Evolutionary conservation across 75 land plant genomes (phyloP).

Genomic region (Isoetes taiwanensis): DNA sequence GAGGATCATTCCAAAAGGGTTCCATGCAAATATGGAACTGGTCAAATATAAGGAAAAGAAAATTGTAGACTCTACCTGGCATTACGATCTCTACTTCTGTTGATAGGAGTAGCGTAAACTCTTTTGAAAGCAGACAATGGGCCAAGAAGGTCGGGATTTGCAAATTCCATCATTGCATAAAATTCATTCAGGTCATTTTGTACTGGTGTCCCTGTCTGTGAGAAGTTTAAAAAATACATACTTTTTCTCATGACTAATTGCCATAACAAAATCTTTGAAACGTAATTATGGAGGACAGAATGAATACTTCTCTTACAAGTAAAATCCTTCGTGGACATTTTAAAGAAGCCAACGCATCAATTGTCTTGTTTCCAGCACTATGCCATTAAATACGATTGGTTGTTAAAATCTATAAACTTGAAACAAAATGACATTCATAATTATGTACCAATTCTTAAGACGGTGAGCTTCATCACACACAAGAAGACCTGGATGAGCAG

Average conservation of each 20-base stretch:
- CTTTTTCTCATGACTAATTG: not conserved
- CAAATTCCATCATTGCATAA: slow-evolving; percentile 34
- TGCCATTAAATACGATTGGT: not conserved
- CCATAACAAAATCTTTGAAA: not conserved
- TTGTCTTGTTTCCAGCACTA: slow-evolving; percentile 38
- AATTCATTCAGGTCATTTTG: slow-evolving; percentile 36
- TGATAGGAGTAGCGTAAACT: slow-evolving; percentile 29
- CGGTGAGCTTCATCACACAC: slow-evolving; percentile 42
- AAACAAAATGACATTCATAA: not conserved
- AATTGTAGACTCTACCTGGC: slow-evolving; percentile 33
- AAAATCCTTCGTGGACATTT: slow-evolving; percentile 25
- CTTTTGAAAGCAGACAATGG: slow-evolving; percentile 28
- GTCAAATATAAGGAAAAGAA: too few species aligned
- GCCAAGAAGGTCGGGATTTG: slow-evolving; percentile 30
- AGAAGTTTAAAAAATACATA: too few species aligned
- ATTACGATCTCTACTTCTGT: slow-evolving; percentile 31
- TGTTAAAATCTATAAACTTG: not conserved
- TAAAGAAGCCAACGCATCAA: slow-evolving; percentile 21
- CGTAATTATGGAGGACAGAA: not conserved
- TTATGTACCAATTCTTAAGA: slow-evolving; percentile 33
- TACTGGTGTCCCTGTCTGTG: slow-evolving; percentile 38
- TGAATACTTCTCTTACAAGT: slow-evolving; percentile 15
- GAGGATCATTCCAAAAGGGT: too few species aligned
- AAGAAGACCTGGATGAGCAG: slow-evolving; percentile 32
- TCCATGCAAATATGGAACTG: too few species aligned